Evolutionary conservation across 2,329 filamentous ascomycete species (phyloP).

Genomic region (Pseudogymnoascus sp.): DNA sequence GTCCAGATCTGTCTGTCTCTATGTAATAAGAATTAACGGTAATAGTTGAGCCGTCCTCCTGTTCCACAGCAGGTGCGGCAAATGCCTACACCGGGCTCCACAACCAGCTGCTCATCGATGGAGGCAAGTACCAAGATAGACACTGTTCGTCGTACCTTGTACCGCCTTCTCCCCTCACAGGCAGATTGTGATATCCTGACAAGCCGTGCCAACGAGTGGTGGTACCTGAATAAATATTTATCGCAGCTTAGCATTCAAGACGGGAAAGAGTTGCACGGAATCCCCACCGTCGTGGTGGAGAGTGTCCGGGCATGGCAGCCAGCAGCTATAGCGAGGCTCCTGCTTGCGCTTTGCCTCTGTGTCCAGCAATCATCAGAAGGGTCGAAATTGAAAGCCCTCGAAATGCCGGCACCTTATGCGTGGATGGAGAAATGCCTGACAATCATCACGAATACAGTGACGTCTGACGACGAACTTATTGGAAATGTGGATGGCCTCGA

Average conservation of each 20-base stretch:
- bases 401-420: constrained; percentile 16
- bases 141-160: constrained; percentile 21
- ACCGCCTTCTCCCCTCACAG: constrained; percentile 24
- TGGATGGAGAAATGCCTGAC: constrained; percentile 23
- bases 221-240: constrained; percentile 22
- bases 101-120: constrained; percentile 15
- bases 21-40: neutral
- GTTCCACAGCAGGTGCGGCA: constrained; percentile 10
- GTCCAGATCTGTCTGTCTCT: constrained; percentile 3
- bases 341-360: constrained; percentile 23
- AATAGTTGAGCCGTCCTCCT: neutral
- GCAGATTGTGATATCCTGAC: constrained; percentile 20
- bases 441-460: constrained; percentile 27
- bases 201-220: constrained; percentile 18
- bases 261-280: neutral
- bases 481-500: constrained; percentile 43
- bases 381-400: constrained; percentile 19
- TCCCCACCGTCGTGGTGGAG: constrained; percentile 18
- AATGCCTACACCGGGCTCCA: constrained; percentile 17
- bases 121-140: constrained; percentile 18
- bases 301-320: constrained; percentile 20
- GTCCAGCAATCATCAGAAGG: constrained; percentile 22
- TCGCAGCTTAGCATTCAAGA: constrained; percentile 10
- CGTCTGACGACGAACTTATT: constrained; percentile 38
- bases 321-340: constrained; percentile 20